phyloP scores from a whole-genome alignment of 2,329 filamentous ascomycete genomes.

The Curvularia eragrostidis region DNA sequence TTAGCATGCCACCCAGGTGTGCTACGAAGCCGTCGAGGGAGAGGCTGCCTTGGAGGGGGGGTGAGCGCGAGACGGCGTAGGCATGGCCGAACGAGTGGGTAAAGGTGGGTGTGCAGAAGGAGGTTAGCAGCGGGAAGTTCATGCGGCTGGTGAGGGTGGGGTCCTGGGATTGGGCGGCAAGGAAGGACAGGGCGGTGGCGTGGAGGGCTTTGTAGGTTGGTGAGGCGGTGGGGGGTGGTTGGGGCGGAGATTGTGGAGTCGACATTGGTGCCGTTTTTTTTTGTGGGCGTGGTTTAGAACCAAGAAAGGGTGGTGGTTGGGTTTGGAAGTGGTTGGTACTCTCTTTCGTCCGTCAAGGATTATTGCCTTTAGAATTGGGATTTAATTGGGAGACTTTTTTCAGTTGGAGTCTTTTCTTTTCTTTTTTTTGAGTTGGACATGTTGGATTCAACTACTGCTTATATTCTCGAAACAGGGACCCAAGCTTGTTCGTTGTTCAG shows the following conservation, averaged over 20 bases:
- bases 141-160: slow-evolving; percentile 10
- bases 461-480: not conserved
- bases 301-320: too few species aligned
- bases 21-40: slow-evolving; percentile 28
- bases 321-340: not conserved
- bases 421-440: not conserved
- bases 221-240: slow-evolving; percentile 5
- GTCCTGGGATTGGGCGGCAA: slow-evolving; percentile 20
- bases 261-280: not conserved
- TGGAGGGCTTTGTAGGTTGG: slow-evolving; percentile 22
- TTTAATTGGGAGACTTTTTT: not conserved
- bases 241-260: not conserved
- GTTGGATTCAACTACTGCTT: too few species aligned
- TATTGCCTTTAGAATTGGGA: not conserved
- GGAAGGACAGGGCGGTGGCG: slow-evolving; percentile 25
- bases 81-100: slow-evolving; percentile 41
- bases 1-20: slow-evolving; percentile 32
- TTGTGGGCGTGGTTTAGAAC: not conserved
- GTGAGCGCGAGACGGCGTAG: slow-evolving; percentile 32
- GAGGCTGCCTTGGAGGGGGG: slow-evolving; percentile 26
- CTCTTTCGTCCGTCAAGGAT: not conserved
- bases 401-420: not conserved
- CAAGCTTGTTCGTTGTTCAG: not conserved
- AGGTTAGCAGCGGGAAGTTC: slow-evolving; percentile 25
- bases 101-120: slow-evolving; percentile 26